phyloP scores from a whole-genome alignment of 2,329 filamentous ascomycete species.

The Claviceps sp. region DNA sequence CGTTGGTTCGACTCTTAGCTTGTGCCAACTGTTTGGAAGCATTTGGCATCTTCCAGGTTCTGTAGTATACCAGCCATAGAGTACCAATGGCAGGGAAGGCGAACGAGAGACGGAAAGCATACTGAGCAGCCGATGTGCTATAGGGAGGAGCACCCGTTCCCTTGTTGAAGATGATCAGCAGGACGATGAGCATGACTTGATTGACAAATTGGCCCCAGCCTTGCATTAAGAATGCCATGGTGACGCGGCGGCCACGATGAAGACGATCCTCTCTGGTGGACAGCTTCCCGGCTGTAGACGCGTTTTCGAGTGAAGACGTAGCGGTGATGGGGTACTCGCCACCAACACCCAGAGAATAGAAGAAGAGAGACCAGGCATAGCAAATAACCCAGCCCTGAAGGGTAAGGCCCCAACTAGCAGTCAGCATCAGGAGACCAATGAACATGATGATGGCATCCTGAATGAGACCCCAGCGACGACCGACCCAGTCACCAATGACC shows the following conservation, averaged over 20 bases:
- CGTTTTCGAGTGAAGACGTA: conserved; percentile 87
- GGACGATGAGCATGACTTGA: conserved; percentile 75
- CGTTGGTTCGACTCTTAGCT: conserved; percentile 73
- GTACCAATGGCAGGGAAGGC: conserved; percentile 83
- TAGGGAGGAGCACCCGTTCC: conserved; percentile 64
- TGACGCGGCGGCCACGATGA: conserved; percentile 91
- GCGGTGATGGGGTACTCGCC: conserved; percentile 96
- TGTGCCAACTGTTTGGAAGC: conserved; percentile 70
- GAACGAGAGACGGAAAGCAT: conserved; percentile 85
- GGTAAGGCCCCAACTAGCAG: conserved; percentile 74
- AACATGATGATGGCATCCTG: conserved; percentile 94
- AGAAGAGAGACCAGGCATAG: conserved; percentile 89
- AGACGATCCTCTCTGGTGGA: conserved; percentile 88
- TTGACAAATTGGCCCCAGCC: conserved; percentile 96
- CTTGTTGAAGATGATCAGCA: conserved; percentile 80
- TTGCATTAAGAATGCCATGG: conserved; percentile 94
- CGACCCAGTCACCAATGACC: conserved; percentile 58
- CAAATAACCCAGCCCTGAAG: conserved; percentile 94
- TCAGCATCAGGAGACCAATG: conserved; percentile 80
- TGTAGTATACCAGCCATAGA: conserved; percentile 90
- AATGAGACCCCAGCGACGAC: conserved; percentile 88
- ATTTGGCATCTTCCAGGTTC: conserved; percentile 85
- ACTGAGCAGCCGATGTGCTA: conserved; percentile 64
- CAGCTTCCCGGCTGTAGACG: conserved; percentile 70
- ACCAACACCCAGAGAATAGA: conserved; percentile 53